A percentile compares a stretch with the other conserved stretches of the same genome.
These are phyloP conservation scores for Taphrina confusa DNA, from an alignment of 1,139 yeast species.

Conservation along the genomic window DNA sequence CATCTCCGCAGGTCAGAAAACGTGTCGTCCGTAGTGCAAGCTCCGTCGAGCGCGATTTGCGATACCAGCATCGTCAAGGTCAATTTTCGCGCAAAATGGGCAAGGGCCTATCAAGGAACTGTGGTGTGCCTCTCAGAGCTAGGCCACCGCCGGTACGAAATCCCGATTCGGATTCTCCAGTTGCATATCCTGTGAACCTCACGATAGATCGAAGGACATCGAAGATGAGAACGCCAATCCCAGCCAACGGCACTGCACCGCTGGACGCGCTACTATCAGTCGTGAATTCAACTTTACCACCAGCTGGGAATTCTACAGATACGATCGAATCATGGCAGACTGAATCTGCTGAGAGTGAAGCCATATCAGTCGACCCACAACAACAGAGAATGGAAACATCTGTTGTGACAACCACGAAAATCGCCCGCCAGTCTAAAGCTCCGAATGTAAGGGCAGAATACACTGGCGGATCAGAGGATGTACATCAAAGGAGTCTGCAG, in stretches of 20 bases:
- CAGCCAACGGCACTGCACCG: not conserved
- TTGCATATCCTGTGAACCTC: not conserved
- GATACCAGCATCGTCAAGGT: slow-evolving; percentile 6
- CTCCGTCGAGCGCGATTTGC: too few species aligned
- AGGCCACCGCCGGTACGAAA: not conserved
- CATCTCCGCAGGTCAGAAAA: too few species aligned
- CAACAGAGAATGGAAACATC: too few species aligned
- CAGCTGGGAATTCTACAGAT: not conserved
- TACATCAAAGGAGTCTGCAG: not conserved
- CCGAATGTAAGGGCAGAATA: too few species aligned
- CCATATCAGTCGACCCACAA: too few species aligned
- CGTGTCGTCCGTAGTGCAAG: too few species aligned
- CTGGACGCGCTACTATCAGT: not conserved
- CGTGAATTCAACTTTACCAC: too few species aligned
- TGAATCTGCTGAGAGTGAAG: not conserved
- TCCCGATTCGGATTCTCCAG: not conserved
- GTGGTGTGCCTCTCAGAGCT: not conserved
- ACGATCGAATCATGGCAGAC: not conserved
- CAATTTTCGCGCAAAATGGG: not conserved
- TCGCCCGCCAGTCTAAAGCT: too few species aligned
- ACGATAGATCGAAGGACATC: not conserved
- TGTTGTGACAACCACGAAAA: too few species aligned
- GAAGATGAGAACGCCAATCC: too few species aligned
- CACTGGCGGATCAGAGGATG: not conserved
- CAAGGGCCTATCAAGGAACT: not conserved